phyloP scores from a whole-genome alignment of 257 asterid species.

The Verbena officinalis region DNA sequence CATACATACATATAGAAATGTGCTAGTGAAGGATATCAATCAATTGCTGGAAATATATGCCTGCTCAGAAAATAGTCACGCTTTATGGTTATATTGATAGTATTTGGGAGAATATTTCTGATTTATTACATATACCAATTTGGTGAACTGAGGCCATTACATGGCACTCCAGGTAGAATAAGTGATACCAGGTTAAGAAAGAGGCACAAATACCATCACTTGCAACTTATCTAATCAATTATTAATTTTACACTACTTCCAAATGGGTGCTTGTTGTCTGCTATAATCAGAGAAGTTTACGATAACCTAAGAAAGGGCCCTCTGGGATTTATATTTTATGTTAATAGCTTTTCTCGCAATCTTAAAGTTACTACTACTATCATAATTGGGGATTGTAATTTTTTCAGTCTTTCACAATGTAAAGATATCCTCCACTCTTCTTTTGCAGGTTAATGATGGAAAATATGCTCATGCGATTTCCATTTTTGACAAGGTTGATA shows the following conservation, averaged over 20 bases:
- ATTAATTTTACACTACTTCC: not conserved
- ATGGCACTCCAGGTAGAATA: slow-evolving; percentile 14
- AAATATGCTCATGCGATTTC: slow-evolving; percentile 81
- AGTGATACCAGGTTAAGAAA: slow-evolving; percentile 9
- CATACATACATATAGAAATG: not conserved
- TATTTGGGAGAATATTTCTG: not conserved
- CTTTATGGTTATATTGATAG: not conserved
- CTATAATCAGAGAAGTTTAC: slow-evolving; percentile 9
- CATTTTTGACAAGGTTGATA: slow-evolving; percentile 86
- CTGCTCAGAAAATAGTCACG: slow-evolving; percentile 13
- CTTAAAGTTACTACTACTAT: slow-evolving; percentile 20
- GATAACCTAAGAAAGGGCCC: slow-evolving; percentile 12
- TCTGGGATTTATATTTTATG: slow-evolving; percentile 21
- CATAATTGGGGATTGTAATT: slow-evolving; percentile 13
- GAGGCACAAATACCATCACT: slow-evolving; percentile 8
- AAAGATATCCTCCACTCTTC: slow-evolving; percentile 35
- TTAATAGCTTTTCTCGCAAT: slow-evolving; percentile 1
- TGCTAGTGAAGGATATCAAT: too few species aligned
- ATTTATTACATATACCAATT: slow-evolving; percentile 17
- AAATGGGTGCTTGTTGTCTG: slow-evolving; percentile 15
- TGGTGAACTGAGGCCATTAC: slow-evolving; percentile 25
- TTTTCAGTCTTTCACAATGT: slow-evolving; percentile 21
- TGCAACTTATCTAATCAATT: slow-evolving; percentile 15
- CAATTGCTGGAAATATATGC: too few species aligned
- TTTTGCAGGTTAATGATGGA: slow-evolving; percentile 94